These are phyloP conservation scores for Gossypium schwendimanii DNA, from an alignment of 441 rosid genomes.

Conservation along the genomic window DNA sequence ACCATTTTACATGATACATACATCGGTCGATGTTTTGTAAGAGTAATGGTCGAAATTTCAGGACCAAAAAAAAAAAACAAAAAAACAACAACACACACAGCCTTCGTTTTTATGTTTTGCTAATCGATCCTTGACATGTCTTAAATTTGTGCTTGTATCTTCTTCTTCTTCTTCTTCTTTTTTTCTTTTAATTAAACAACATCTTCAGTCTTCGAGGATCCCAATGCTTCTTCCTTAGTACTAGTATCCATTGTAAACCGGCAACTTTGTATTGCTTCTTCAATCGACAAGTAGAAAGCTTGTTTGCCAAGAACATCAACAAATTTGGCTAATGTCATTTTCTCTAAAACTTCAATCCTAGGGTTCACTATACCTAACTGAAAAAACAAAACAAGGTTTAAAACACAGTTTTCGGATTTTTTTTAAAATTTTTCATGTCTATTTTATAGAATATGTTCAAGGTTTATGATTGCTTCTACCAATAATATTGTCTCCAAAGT, in stretches of 20 bases:
- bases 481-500: background rate
- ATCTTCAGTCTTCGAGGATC: background rate
- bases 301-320: slow-evolving; percentile 53
- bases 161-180: no score
- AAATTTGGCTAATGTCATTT: slow-evolving; percentile 58
- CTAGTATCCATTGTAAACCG: slow-evolving; percentile 25
- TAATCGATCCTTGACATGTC: no score
- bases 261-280: slow-evolving; percentile 56
- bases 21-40: no score
- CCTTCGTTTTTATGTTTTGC: no score
- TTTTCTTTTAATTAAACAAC: background rate
- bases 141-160: no score
- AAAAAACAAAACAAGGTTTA: background rate
- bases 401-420: background rate
- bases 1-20: background rate
- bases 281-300: slow-evolving; percentile 44
- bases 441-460: no score
- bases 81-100: no score
- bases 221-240: slow-evolving; percentile 6
- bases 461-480: no score
- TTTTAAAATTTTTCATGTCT: background rate
- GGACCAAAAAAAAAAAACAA: background rate
- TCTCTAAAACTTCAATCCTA: slow-evolving; percentile 66
- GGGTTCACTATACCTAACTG: slow-evolving; percentile 73
- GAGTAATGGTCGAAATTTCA: background rate